Evolutionary conservation across 73 alveolate genomes (phyloP).

Genomic region (Effrenium voratum): DNA sequence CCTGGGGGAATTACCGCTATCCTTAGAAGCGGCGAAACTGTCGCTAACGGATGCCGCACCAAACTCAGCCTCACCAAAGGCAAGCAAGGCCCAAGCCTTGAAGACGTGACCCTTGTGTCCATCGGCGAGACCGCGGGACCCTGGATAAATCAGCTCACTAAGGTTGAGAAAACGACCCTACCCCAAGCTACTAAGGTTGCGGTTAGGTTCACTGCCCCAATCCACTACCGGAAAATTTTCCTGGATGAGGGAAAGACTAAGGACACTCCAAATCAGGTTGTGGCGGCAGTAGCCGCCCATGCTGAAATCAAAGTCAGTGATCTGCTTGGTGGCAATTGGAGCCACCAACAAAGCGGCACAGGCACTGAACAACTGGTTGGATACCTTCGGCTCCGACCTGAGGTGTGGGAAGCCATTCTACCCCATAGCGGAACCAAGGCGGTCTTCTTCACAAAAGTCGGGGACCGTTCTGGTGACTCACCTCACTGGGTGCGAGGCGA

Average conservation of each 20-base stretch:
- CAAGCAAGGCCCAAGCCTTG: not conserved
- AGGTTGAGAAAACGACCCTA: not conserved
- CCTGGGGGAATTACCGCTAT: too few species aligned
- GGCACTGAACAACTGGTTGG: not conserved
- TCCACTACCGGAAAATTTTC: not conserved
- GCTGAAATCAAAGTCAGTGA: not conserved
- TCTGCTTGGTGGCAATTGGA: not conserved
- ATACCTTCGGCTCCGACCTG: not conserved
- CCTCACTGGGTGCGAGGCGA: not conserved
- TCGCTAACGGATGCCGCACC: too few species aligned
- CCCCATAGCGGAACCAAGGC: not conserved
- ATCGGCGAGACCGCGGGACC: not conserved
- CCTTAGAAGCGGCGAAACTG: too few species aligned
- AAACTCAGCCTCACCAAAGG: not conserved
- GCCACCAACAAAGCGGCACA: not conserved
- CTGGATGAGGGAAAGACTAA: not conserved
- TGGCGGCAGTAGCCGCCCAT: not conserved
- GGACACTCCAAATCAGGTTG: not conserved
- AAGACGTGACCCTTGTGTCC: not conserved
- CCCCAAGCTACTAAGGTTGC: not conserved
- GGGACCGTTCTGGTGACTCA: not conserved
- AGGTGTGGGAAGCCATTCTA: not conserved
- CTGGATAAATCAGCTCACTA: not conserved
- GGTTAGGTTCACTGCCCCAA: not conserved
- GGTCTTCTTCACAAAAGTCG: not conserved